phyloP scores from a whole-genome alignment of 2,329 filamentous ascomycete species.

The Hirsutella thompsonii region DNA sequence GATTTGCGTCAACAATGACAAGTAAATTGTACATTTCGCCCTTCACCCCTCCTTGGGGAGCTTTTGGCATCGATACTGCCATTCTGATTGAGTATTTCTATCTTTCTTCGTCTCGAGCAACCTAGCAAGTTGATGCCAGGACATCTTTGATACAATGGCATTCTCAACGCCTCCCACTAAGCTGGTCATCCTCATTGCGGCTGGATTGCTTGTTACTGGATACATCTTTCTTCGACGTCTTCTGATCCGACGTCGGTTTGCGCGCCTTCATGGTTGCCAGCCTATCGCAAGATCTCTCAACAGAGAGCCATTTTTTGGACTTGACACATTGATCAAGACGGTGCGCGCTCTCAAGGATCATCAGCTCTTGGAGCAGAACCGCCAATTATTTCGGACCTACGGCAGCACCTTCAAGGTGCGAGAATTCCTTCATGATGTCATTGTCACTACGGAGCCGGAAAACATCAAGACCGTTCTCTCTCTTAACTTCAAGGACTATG shows the following conservation, averaged over 20 bases:
- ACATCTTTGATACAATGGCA: no score
- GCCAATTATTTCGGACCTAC: background rate
- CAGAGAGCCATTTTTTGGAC: background rate
- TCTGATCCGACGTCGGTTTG: background rate
- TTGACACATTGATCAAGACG: background rate
- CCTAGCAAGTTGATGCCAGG: no score
- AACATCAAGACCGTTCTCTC: slow-evolving; percentile 39
- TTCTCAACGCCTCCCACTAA: no score
- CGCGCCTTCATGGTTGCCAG: background rate
- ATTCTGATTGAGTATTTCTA: no score
- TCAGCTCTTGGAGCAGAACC: background rate
- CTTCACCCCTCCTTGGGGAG: no score
- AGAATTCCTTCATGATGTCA: background rate
- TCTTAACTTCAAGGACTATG: slow-evolving; percentile 30
- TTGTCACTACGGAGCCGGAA: slow-evolving; percentile 25
- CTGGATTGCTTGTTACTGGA: background rate
- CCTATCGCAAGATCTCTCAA: background rate
- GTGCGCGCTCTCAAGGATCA: background rate
- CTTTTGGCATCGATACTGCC: no score
- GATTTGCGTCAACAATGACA: no score
- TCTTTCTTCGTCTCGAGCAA: no score
- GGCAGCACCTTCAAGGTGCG: background rate
- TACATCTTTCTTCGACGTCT: background rate
- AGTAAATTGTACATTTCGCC: no score
- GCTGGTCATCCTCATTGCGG: background rate